Conservation (phyloP, 306 rosid genomes). For the Abrus precatorius region DNA sequence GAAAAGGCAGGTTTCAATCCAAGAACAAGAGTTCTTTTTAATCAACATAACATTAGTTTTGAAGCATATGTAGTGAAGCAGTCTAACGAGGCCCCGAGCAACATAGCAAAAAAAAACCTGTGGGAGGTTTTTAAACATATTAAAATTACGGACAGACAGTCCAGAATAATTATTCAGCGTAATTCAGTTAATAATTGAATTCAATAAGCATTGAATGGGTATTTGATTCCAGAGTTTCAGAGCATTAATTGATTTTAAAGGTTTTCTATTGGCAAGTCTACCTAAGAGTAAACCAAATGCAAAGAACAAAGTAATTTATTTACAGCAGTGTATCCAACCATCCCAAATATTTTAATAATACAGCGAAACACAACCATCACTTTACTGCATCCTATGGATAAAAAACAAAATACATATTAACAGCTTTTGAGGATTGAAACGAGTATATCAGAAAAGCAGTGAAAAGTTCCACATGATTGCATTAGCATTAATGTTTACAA, state of each 20-base stretch:
- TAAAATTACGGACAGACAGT: neutral
- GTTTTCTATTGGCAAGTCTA: neutral
- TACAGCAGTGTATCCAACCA: conserved; percentile 16
- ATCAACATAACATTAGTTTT: neutral
- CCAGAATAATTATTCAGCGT: neutral
- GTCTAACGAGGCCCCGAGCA: neutral
- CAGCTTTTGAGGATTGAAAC: conserved; percentile 41
- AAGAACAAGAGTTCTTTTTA: neutral
- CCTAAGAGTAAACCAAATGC: neutral
- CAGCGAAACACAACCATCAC: conserved; percentile 20
- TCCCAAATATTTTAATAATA: neutral
- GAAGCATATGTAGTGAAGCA: neutral
- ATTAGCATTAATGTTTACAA: conserved; percentile 33
- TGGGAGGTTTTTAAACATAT: neutral
- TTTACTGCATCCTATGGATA: conserved; percentile 21
- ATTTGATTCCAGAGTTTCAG: conserved; percentile 5
- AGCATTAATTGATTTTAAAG: neutral
- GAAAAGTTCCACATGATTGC: conserved; percentile 44
- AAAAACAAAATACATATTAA: conserved; percentile 40
- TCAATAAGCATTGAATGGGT: neutral
- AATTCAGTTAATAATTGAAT: neutral
- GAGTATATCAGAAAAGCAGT: conserved; percentile 16
- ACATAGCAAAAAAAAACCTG: neutral
- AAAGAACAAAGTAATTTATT: neutral
- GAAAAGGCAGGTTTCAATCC: neutral